Evolutionary conservation across 2,329 filamentous ascomycete genomes (phyloP), one percentile per base, ranked within the genome.

Genomic region (Purpureocillium lavendulum): DNA sequence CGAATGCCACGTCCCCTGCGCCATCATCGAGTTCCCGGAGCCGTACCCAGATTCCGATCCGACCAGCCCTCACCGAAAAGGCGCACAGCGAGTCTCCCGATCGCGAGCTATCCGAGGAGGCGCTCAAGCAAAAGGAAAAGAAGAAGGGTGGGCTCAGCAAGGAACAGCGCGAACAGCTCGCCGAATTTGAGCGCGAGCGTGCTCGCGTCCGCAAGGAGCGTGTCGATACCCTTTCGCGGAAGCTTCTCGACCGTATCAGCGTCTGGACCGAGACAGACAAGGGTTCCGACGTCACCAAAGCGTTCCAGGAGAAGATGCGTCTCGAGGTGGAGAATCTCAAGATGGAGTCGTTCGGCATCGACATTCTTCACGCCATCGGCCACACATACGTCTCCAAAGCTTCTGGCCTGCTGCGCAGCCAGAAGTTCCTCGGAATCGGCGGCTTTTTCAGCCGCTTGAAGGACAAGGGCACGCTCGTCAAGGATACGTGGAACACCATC

Each of bases 191-290:
- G 58, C 73, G 79, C 49, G 90, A 98, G 69, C 82, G 92, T 16
- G 80, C 82, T 44, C 77, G 75, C 50, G 80, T 94, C 46, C 84
- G 92, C 33, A 80, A 96, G 57, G 88, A 98, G 63, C 86, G 92
- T 45, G 86, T 98, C 18, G 80, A 87, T 44, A 92, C 79, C 7
- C 75, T 98, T 13, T 72, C 80, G 11, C 80, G 80, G 59, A 97
- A 97, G 67, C 75, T 98, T 17, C 67, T 92, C 44, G 87, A 96
- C 60, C 84, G 89, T 42, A 78, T 97, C 56, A 89, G 83, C 48
- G 80, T 97, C 32, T 97, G 89, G 90, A 96, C 92, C 6, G 92
- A 98, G 70, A 96, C 90, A 4, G 92, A 97, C 66, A 94, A 92
- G 67, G 78, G 83, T 34, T 45, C 65, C 12, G 88, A 94, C 51